A percentile compares a stretch with the other conserved stretches of the same genome.
These are phyloP conservation scores for Trematosphaeria pertusa DNA, from an alignment of 2,329 filamentous ascomycete genomes.

Conservation along the genomic window DNA sequence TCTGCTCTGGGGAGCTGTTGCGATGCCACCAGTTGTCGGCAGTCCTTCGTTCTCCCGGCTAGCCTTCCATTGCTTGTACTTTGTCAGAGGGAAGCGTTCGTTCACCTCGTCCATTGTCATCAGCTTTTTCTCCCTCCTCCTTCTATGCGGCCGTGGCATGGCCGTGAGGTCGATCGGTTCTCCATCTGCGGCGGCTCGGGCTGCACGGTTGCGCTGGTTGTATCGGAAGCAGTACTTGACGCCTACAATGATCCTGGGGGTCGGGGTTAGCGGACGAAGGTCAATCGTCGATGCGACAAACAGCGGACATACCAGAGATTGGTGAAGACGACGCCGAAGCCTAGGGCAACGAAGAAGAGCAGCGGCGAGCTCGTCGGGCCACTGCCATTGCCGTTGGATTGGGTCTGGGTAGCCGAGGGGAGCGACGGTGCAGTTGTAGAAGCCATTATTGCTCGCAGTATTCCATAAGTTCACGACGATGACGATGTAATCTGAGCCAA, in stretches of 20 bases:
- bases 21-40: conserved; percentile 81
- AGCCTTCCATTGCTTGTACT: conserved; percentile 95
- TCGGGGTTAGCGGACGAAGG: conserved; percentile 28
- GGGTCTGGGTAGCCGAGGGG: conserved; percentile 15
- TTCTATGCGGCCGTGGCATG: conserved; percentile 84
- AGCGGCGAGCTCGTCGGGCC: conserved; percentile 74
- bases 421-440: conserved; percentile 18
- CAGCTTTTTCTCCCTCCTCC: conserved; percentile 93
- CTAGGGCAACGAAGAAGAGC: conserved; percentile 92
- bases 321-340: conserved; percentile 97
- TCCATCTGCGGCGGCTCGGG: conserved; percentile 74
- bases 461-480: conserved; percentile 26
- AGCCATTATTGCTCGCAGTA: conserved; percentile 26
- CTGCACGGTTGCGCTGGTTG: conserved; percentile 87
- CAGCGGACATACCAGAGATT: conserved; percentile 84
- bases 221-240: conserved; percentile 99
- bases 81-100: conserved; percentile 91
- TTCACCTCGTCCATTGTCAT: conserved; percentile 99
- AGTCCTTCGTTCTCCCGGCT: conserved; percentile 83
- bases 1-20: conserved; percentile 72
- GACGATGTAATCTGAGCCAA: not conserved
- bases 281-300: not conserved
- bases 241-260: conserved; percentile 91
- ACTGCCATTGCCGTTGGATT: conserved; percentile 38
- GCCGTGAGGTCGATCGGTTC: conserved; percentile 87